Evolutionary conservation across 2,329 filamentous ascomycete genomes (phyloP).

Genomic region (Hirsutella rhossiliensis): DNA sequence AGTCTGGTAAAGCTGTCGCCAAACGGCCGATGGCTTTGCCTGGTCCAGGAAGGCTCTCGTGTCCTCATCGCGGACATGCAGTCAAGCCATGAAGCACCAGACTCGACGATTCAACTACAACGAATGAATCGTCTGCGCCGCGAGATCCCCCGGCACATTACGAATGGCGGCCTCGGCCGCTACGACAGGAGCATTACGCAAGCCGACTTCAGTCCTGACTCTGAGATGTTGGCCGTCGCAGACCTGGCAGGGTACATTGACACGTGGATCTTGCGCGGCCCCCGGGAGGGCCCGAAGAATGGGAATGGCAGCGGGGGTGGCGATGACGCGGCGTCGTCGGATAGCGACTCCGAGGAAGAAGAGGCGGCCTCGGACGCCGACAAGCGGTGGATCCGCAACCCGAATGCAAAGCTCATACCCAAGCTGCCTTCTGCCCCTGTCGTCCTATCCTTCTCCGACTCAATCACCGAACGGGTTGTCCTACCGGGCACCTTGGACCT

Average conservation of each 20-base stretch:
- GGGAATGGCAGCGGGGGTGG: constrained; percentile 17
- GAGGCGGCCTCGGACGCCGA: constrained; percentile 26
- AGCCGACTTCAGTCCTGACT: constrained; percentile 67
- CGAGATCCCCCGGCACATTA: constrained; percentile 39
- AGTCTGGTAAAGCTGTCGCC: constrained; percentile 58
- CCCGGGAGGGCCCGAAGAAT: constrained; percentile 15
- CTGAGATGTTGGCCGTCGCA: constrained; percentile 63
- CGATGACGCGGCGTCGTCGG: constrained; percentile 24
- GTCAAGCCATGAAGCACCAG: constrained; percentile 6
- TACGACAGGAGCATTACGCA: constrained; percentile 71
- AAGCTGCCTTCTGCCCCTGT: constrained; percentile 53
- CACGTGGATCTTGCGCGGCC: constrained; percentile 60
- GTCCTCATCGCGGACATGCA: constrained; percentile 32
- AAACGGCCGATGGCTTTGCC: constrained; percentile 56
- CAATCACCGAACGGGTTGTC: constrained; percentile 19
- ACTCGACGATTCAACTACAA: constrained; percentile 23
- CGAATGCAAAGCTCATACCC: constrained; percentile 55
- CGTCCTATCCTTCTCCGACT: constrained; percentile 54
- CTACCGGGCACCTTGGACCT: constrained; percentile 9
- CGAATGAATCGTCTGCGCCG: constrained; percentile 41
- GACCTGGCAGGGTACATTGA: constrained; percentile 82
- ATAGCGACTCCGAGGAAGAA: constrained; percentile 30
- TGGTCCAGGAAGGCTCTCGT: constrained; percentile 49
- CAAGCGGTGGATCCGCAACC: constrained; percentile 64
- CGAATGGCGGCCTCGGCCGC: constrained; percentile 54